Percentiles rank a stretch among this genome's conserved stretches.
phyloP scores from a whole-genome alignment of 192 early-diverging fungal genomes.

The Coemansia sp. region DNA sequence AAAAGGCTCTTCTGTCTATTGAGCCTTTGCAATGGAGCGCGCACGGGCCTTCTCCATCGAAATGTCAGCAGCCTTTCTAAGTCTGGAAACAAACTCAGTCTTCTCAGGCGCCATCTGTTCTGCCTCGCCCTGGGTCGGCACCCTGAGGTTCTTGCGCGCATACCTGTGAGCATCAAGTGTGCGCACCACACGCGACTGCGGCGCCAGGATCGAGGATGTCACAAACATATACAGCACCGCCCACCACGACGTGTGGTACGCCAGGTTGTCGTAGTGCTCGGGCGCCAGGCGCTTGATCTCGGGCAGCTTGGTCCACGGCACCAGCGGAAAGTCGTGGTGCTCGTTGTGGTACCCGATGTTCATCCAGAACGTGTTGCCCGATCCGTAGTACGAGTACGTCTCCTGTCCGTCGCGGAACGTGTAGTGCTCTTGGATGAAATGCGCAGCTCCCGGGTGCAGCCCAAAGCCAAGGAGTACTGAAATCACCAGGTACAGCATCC shows the following conservation, averaged over 20 bases:
- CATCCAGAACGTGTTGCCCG: slow-evolving; percentile 82
- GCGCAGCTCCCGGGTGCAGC: slow-evolving; percentile 90
- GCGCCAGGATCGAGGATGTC: slow-evolving; percentile 68
- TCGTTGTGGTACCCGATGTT: slow-evolving; percentile 99
- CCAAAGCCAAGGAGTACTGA: slow-evolving; percentile 83
- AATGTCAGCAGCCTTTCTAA: slow-evolving; percentile 51
- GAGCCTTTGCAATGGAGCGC: slow-evolving; percentile 20
- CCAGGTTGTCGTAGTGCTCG: slow-evolving; percentile 88
- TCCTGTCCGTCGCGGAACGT: slow-evolving; percentile 92
- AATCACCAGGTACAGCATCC: slow-evolving; percentile 67
- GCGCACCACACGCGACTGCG: slow-evolving; percentile 81
- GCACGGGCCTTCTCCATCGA: slow-evolving; percentile 50
- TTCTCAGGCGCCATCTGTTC: slow-evolving; percentile 30
- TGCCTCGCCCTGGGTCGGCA: slow-evolving; percentile 27
- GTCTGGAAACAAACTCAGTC: slow-evolving; percentile 33
- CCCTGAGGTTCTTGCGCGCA: slow-evolving; percentile 69
- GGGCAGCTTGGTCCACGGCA: slow-evolving; percentile 89
- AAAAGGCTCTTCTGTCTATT: not conserved
- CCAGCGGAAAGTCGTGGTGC: slow-evolving; percentile 93
- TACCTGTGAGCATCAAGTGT: slow-evolving; percentile 70
- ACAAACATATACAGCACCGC: slow-evolving; percentile 86
- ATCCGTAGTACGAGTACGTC: slow-evolving; percentile 97
- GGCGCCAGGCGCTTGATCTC: slow-evolving; percentile 75
- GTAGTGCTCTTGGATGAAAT: slow-evolving; percentile 98
- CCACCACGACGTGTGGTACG: slow-evolving; percentile 86